A percentile compares a stretch with the other conserved stretches of the same genome.
These are phyloP conservation scores for Pseudogymnoascus sp. DNA, from an alignment of 2,329 filamentous ascomycete genomes.

Conservation along the genomic window DNA sequence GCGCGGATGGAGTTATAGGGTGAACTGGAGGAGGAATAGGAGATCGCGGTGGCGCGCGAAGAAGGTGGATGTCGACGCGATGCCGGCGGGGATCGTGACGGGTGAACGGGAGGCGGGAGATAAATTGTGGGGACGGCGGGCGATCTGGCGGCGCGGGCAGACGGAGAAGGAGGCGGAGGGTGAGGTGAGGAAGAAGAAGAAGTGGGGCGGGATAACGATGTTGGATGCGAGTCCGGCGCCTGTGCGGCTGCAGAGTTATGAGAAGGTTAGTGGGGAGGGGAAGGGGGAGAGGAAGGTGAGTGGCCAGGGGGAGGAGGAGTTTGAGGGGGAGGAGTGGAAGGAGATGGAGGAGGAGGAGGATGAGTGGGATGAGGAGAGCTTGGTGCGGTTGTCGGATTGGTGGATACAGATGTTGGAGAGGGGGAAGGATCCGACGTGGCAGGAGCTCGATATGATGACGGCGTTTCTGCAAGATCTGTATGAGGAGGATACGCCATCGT, in stretches of 20 bases:
- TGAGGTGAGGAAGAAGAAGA: background rate
- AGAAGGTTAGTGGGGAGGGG: background rate
- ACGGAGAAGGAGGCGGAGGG: background rate
- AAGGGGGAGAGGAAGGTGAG: background rate
- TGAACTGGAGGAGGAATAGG: background rate
- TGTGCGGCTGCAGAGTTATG: background rate
- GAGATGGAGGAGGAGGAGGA: background rate
- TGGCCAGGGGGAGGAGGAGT: background rate
- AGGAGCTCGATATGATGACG: conserved; percentile 5
- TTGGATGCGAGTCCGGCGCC: background rate
- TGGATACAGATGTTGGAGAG: conserved; percentile 3
- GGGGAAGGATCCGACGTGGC: background rate
- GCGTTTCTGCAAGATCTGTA: background rate
- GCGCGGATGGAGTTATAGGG: background rate
- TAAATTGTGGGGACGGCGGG: background rate
- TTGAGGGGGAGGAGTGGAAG: background rate
- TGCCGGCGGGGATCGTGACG: background rate
- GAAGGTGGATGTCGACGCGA: background rate
- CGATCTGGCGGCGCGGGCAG: background rate
- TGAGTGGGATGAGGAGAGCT: conserved; percentile 4
- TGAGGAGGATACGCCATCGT: background rate
- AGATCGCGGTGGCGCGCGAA: background rate
- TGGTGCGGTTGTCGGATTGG: background rate
- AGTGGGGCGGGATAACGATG: background rate
- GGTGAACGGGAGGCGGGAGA: background rate